Conservation (phyloP, 352 stramenopile genomes). For the Aphanomyces euteiches region DNA sequence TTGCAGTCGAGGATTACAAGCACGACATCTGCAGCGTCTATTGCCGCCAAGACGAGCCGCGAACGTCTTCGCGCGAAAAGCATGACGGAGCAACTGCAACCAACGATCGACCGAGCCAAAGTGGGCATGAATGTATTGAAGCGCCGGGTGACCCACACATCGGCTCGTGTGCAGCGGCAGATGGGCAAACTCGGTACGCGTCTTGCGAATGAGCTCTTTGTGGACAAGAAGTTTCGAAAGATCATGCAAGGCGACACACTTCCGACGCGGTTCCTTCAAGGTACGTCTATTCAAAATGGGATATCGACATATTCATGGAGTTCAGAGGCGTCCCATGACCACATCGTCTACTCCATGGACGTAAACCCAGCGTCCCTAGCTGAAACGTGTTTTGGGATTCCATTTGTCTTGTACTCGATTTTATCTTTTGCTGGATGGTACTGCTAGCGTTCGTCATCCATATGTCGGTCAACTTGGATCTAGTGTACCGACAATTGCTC, state of each 20-base stretch:
- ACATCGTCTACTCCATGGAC: neutral
- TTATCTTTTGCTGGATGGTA: slow-evolving; percentile 53
- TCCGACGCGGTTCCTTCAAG: neutral
- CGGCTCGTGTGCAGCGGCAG: slow-evolving; percentile 36
- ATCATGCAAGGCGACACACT: neutral
- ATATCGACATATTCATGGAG: neutral
- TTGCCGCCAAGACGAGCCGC: slow-evolving; percentile 45
- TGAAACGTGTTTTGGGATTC: slow-evolving; percentile 49
- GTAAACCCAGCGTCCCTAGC: neutral
- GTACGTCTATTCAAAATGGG: neutral
- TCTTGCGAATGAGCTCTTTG: slow-evolving; percentile 31
- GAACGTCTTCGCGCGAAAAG: slow-evolving; percentile 14
- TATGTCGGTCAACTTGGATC: neutral
- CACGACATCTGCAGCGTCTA: slow-evolving; percentile 26
- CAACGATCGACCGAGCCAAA: slow-evolving; percentile 55
- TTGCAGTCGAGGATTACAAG: slow-evolving; percentile 59
- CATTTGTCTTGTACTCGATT: slow-evolving; percentile 71
- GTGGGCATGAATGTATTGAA: slow-evolving; percentile 59
- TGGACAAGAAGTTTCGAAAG: slow-evolving; percentile 21
- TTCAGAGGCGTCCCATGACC: neutral
- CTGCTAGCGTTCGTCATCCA: neutral
- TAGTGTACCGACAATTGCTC: slow-evolving; percentile 43
- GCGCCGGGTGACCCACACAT: slow-evolving; percentile 28
- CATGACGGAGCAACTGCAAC: slow-evolving; percentile 43
- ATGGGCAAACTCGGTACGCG: slow-evolving; percentile 39